Conservation (phyloP, 176 grass and related monocot genomes). For the Triticum monococcum region DNA sequence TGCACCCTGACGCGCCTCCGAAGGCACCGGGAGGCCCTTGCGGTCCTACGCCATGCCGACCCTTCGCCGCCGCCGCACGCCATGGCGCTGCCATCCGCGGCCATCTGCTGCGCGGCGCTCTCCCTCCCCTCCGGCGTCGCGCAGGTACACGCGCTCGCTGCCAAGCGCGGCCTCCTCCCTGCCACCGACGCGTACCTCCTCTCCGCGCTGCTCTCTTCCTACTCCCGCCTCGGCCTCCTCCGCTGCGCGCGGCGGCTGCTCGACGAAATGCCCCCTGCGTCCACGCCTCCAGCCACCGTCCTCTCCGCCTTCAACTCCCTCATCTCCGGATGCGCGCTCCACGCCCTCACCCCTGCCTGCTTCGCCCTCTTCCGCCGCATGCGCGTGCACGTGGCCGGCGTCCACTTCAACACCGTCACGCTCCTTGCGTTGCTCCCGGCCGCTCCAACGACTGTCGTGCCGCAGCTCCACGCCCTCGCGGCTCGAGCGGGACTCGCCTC, state of each 20-base stretch:
- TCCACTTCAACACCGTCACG: conserved; percentile 55
- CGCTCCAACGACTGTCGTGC: conserved; percentile 17
- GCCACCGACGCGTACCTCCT: conserved; percentile 52
- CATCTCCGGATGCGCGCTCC: conserved; percentile 54
- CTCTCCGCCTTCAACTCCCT: conserved; percentile 64
- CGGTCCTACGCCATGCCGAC: conserved; percentile 32
- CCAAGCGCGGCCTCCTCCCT: conserved; percentile 58
- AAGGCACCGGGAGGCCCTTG: conserved; percentile 39
- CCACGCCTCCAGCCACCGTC: conserved; percentile 26
- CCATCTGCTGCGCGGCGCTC: conserved; percentile 48
- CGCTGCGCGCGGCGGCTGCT: conserved; percentile 44
- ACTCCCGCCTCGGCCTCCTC: conserved; percentile 53
- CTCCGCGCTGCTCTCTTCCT: conserved; percentile 45
- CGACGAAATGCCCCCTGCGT: conserved; percentile 50
- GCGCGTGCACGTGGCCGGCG: conserved; percentile 39
- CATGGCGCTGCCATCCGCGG: conserved; percentile 52
- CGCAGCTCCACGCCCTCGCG: conserved; percentile 49
- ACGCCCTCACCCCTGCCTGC: conserved; percentile 26
- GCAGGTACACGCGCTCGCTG: conserved; percentile 50
- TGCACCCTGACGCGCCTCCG: conserved; percentile 40
- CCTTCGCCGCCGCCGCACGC: conserved; percentile 39
- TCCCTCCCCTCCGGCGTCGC: conserved; percentile 32
- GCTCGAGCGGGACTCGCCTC: neutral
- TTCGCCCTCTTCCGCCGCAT: conserved; percentile 54
- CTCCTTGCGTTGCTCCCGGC: conserved; percentile 51